A percentile compares a stretch with the other conserved stretches of the same genome.
Conservation (phyloP, 2,329 filamentous ascomycete species). For the Pseudogymnoascus sp. region DNA sequence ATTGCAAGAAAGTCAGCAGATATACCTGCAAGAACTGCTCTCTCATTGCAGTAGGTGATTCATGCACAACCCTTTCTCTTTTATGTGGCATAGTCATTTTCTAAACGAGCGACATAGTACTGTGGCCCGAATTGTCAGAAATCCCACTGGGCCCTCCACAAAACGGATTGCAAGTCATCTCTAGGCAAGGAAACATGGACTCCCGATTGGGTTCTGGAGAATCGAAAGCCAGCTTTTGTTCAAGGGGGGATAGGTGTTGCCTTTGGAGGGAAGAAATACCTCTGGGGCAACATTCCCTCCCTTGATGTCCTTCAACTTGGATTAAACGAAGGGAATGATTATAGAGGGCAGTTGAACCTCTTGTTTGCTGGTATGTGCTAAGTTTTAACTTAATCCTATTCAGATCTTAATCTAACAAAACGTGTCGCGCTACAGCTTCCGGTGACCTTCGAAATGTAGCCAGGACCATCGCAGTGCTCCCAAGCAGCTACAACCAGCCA, state of each 20-base stretch:
- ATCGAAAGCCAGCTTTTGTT: slow-evolving; percentile 7
- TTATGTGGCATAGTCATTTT: neutral
- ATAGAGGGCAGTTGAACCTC: slow-evolving; percentile 25
- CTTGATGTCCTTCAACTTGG: slow-evolving; percentile 32
- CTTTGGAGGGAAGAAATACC: slow-evolving; percentile 24
- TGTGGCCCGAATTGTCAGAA: slow-evolving; percentile 13
- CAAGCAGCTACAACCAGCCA: slow-evolving; percentile 21
- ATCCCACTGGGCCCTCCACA: slow-evolving; percentile 12
- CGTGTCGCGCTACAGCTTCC: slow-evolving; percentile 30
- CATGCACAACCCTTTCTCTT: neutral
- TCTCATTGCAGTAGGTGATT: neutral
- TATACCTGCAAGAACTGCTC: neutral
- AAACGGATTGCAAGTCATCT: slow-evolving; percentile 14
- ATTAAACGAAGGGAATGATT: slow-evolving; percentile 24
- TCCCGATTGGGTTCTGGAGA: slow-evolving; percentile 12
- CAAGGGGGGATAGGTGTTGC: neutral
- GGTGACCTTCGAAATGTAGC: slow-evolving; percentile 38
- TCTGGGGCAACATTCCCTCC: slow-evolving; percentile 38
- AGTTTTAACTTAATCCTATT: slow-evolving; percentile 9
- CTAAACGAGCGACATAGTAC: slow-evolving; percentile 36
- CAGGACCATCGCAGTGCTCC: slow-evolving; percentile 32
- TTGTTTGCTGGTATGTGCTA: slow-evolving; percentile 29
- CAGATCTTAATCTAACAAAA: neutral
- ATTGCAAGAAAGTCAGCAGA: neutral
- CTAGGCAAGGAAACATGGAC: slow-evolving; percentile 14